Evolutionary conservation across 2,329 filamentous ascomycete species (phyloP).

Genomic region (Ophidiomyces ophidiicola): DNA sequence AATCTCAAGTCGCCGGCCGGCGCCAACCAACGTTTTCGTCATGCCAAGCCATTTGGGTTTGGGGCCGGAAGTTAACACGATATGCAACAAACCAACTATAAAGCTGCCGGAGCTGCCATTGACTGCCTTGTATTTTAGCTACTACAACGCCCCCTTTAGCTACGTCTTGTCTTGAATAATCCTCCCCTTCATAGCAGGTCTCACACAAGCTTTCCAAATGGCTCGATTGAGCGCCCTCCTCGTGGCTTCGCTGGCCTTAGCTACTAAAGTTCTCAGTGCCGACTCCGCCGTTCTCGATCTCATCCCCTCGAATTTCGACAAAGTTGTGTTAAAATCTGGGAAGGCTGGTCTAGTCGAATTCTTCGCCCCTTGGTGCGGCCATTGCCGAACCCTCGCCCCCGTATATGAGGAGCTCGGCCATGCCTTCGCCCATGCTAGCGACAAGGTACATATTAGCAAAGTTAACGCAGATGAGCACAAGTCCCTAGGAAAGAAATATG

Average conservation of each 20-base stretch:
- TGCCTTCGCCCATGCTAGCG: conserved; percentile 58
- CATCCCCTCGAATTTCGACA: conserved; percentile 80
- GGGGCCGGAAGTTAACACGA: too few species aligned
- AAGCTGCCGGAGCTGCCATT: too few species aligned
- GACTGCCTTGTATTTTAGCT: not conserved
- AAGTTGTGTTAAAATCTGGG: conserved; percentile 74
- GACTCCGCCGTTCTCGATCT: conserved; percentile 83
- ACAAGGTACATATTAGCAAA: conserved; percentile 79
- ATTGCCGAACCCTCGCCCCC: conserved; percentile 96
- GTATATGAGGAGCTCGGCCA: conserved; percentile 82
- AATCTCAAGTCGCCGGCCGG: too few species aligned
- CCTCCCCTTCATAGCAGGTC: not conserved
- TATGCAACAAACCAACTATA: too few species aligned
- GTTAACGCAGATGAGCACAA: conserved; percentile 89
- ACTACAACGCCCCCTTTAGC: too few species aligned
- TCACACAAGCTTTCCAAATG: conserved; percentile 24
- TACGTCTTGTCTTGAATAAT: too few species aligned
- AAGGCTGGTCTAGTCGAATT: conserved; percentile 96
- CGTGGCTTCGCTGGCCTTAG: conserved; percentile 35
- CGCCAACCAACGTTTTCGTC: too few species aligned
- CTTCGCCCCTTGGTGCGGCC: conserved; percentile 96
- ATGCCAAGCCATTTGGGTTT: too few species aligned
- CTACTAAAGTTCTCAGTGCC: conserved; percentile 48
- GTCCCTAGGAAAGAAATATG: conserved; percentile 70
- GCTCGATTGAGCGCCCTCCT: conserved; percentile 36